These are phyloP conservation scores for Aegilops longissima DNA, from an alignment of 176 grass and related monocot genomes.

Conservation along the genomic window DNA sequence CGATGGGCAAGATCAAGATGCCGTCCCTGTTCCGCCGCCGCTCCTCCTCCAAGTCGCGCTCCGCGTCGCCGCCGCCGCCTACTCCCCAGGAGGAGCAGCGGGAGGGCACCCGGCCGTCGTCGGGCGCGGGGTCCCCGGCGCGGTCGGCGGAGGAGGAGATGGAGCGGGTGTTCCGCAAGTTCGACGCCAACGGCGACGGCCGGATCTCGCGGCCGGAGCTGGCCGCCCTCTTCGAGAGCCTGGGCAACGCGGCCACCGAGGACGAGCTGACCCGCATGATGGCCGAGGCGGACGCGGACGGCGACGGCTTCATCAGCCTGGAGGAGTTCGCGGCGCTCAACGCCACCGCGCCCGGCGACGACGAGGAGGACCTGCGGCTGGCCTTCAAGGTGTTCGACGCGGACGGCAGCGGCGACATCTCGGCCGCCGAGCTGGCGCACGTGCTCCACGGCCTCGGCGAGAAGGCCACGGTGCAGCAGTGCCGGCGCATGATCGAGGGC, in stretches of 20 bases:
- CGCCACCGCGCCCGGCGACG: conserved; percentile 33
- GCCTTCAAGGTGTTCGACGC: conserved; percentile 87
- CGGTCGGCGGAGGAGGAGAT: conserved; percentile 55
- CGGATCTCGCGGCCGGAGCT: conserved; percentile 84
- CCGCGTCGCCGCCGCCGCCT: background rate
- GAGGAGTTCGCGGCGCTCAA: conserved; percentile 78
- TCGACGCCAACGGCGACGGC: conserved; percentile 93
- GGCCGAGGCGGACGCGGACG: conserved; percentile 78
- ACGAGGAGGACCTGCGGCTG: conserved; percentile 72
- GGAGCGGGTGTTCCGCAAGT: conserved; percentile 78
- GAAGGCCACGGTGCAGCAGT: conserved; percentile 69
- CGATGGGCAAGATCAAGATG: conserved; percentile 87
- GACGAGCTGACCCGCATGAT: conserved; percentile 94
- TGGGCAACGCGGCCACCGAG: conserved; percentile 57
- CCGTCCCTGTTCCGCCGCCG: conserved; percentile 71
- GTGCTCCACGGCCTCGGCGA: conserved; percentile 78
- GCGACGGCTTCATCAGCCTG: conserved; percentile 90
- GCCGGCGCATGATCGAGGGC: conserved; percentile 87
- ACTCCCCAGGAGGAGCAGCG: no score
- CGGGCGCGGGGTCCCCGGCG: background rate
- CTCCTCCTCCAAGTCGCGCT: conserved; percentile 43
- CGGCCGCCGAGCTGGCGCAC: conserved; percentile 71
- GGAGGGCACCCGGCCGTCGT: background rate
- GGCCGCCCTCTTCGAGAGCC: conserved; percentile 59
- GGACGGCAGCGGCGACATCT: conserved; percentile 83